Evolutionary conservation across 345 rosid species (phyloP), one percentile per base, ranked within the genome.

Genomic region (Arabis hirsuta): DNA sequence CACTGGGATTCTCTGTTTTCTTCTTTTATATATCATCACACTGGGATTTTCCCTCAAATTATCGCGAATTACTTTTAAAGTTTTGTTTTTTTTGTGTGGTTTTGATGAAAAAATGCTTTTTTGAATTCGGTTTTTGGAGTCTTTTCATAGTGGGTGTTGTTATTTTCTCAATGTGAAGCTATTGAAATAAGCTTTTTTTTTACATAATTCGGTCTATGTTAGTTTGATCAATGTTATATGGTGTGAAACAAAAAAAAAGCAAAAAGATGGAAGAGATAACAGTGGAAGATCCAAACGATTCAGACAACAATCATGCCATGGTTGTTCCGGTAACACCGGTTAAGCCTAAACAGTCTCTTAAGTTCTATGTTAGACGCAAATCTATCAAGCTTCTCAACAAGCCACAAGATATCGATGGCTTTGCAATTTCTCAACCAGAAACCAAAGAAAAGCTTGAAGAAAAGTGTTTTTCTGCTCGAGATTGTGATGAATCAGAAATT

Each of bases 311-410:
- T 62, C 6, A 5, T n/a, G 24, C 14, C 12, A 27, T 41, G 43
- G 14, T n/a, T 27, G 43, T 43, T 74, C 55, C n/a, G 8, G 38
- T 7, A 0, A 67, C 78, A 32, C 63, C 73, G 0, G 3, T 24
- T 14, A 67, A 74, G 24, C 68, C 55, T 24, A 27, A 9, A 14
- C 55, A 22, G 4, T 4, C 32, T 46, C 2, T n/a, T 1, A 74
- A 26, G 16, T 22, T 31, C 3, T 74, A 74, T 12, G 67, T 42
- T 44, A 54, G 73, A 19, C 62, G 73, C 1, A 74, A 60, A 12
- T 6, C 11, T 13, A 3, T 32, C 4, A 57, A 57, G 9, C n/a
- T n/a, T 41, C 7, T 29, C 8, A 60, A 27, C 16, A 44, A 27
- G 26, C 1, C 24, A 44, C 76, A 53, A 44, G 53, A 53, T 16